These are phyloP conservation scores for Stemphylium lycopersici DNA, from an alignment of 2,329 filamentous ascomycete species.

Conservation along the genomic window DNA sequence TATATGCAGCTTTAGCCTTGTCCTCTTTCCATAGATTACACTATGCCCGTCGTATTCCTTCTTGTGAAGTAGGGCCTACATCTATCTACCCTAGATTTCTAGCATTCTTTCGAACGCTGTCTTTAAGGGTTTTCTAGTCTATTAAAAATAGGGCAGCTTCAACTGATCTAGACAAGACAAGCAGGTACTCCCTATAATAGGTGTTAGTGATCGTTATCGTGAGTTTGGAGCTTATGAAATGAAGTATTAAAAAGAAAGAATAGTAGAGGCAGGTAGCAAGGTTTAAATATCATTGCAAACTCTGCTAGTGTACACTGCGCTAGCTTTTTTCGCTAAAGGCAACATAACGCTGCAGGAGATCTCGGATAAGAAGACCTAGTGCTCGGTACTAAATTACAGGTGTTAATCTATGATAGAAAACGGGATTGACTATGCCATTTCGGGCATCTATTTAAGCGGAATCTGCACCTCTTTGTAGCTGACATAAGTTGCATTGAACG, in stretches of 20 bases:
- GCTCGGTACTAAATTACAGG: background rate
- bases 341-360: background rate
- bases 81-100: conserved; percentile 1
- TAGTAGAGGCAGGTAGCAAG: background rate
- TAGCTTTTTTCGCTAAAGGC: background rate
- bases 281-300: background rate
- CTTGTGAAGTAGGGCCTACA: background rate
- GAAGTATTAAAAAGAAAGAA: background rate
- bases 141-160: background rate
- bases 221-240: background rate
- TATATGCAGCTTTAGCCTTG: background rate
- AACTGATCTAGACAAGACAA: conserved; percentile 1
- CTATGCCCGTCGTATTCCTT: background rate
- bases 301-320: background rate
- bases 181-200: conserved; percentile 1
- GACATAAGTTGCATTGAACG: background rate
- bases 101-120: background rate
- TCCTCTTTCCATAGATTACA: background rate
- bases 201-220: background rate
- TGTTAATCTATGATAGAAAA: background rate
- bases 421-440: background rate
- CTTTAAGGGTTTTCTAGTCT: conserved; percentile 1
- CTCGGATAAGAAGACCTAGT: background rate
- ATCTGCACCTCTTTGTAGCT: background rate
- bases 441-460: background rate